A percentile compares a stretch with the other conserved stretches of the same genome.
phyloP scores from a whole-genome alignment of 257 asterid species.

The Solanum pimpinellifolium region DNA sequence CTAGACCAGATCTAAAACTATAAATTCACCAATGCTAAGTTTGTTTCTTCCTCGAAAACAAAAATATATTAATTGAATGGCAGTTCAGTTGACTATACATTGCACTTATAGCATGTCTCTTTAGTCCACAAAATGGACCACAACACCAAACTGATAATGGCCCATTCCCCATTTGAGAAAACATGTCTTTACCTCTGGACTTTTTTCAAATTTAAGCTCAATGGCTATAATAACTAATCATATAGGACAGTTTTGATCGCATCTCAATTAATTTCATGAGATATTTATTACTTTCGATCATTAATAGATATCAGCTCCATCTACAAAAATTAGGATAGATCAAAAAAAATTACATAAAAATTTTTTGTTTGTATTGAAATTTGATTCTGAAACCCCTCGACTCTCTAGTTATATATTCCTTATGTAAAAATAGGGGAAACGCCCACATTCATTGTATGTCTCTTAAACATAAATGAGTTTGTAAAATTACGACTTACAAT shows the following conservation, averaged over 20 bases:
- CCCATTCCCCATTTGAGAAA: background rate
- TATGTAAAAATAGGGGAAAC: background rate
- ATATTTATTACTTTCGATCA: accelerated
- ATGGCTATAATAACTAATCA: background rate
- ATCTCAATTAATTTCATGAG: background rate
- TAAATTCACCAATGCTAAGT: background rate
- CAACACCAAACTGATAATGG: background rate
- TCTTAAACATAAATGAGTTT: background rate
- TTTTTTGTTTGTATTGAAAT: too few relatives aligned
- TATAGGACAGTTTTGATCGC: background rate
- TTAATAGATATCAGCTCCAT: accelerated
- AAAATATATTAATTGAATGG: background rate
- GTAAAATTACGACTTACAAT: background rate
- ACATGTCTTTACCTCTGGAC: background rate
- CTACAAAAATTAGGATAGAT: accelerated
- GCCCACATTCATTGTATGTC: background rate
- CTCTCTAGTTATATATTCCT: too few relatives aligned
- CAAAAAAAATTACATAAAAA: too few relatives aligned
- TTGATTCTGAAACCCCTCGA: too few relatives aligned
- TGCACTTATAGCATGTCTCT: background rate
- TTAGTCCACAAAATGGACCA: background rate
- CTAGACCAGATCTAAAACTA: background rate
- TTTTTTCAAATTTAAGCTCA: background rate
- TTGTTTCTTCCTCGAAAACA: background rate
- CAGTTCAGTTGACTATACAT: background rate